Conservation (phyloP, 805 yeast genomes). For the Spathaspora passalidarum region DNA sequence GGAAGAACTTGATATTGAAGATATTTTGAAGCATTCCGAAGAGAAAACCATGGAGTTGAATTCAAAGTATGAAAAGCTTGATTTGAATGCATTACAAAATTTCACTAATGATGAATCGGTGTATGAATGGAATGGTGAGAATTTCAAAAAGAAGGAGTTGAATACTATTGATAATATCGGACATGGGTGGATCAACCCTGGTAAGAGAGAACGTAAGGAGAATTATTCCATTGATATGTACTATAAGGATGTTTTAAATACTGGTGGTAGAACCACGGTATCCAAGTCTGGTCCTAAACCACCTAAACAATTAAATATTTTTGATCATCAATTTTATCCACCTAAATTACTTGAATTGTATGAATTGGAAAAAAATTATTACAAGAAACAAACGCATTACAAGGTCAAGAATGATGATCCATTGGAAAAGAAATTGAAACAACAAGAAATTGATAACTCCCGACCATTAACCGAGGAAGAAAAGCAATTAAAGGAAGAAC, state of each 20-base stretch:
- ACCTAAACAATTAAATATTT: conserved; percentile 78
- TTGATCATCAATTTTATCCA: conserved; percentile 90
- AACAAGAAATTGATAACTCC: conserved; percentile 71
- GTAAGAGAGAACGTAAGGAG: conserved; percentile 79
- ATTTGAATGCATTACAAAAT: conserved; percentile 75
- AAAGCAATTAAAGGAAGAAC: conserved; percentile 55
- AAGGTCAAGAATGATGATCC: conserved; percentile 56
- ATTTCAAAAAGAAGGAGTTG: conserved; percentile 65
- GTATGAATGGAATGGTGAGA: conserved; percentile 86
- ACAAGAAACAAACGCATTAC: conserved; percentile 64
- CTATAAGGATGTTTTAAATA: conserved; percentile 73
- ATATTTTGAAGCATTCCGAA: conserved; percentile 58
- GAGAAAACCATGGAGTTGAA: conserved; percentile 59
- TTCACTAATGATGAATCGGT: conserved; percentile 66
- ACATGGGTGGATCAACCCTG: conserved; percentile 77
- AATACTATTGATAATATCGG: conserved; percentile 47
- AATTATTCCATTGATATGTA: conserved; percentile 87
- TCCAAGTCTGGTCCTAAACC: conserved; percentile 66
- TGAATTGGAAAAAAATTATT: conserved; percentile 78
- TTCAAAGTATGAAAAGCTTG: conserved; percentile 61
- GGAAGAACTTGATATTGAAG: conserved; percentile 55
- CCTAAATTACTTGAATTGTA: conserved; percentile 70
- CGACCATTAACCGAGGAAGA: conserved; percentile 83
- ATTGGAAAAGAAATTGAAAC: conserved; percentile 53
- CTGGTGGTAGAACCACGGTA: conserved; percentile 57